Evolutionary conservation across 2,329 filamentous ascomycete species (phyloP).

Genomic region (Cadophora luteo-olivacea): DNA sequence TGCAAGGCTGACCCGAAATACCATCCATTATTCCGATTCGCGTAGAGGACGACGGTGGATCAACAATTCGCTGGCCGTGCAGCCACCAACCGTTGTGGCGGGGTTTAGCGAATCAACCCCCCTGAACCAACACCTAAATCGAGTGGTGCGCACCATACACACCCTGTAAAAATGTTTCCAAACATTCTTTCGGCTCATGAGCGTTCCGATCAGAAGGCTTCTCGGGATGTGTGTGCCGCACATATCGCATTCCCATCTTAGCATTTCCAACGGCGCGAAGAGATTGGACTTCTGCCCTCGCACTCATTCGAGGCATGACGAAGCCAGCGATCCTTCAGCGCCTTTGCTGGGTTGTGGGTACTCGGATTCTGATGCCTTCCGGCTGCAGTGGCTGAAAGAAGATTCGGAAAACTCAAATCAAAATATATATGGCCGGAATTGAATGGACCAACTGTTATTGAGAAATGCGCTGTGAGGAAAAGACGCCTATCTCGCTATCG

Average conservation of each 20-base stretch:
- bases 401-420: not conserved
- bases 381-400: not conserved
- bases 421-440: not conserved
- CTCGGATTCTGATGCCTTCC: not conserved
- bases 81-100: conserved; percentile 15
- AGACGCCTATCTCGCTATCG: not conserved
- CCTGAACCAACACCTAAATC: conserved; percentile 8
- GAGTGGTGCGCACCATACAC: conserved; percentile 3
- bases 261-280: not conserved
- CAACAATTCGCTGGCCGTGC: conserved; percentile 4
- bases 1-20: conserved; percentile 20
- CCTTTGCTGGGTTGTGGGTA: not conserved
- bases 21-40: conserved; percentile 13
- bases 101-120: conserved; percentile 15
- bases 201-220: conserved; percentile 15
- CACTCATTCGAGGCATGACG: not conserved
- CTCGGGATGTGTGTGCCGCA: conserved; percentile 1
- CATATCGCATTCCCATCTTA: not conserved
- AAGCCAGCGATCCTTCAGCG: not conserved
- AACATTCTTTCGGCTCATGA: conserved; percentile 20
- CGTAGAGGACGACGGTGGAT: not conserved
- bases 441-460: too few species aligned
- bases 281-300: not conserved
- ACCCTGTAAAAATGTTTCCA: conserved; percentile 9
- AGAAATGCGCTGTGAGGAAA: too few species aligned